A percentile compares a stretch with the other conserved stretches of the same genome.
phyloP scores from a whole-genome alignment of 371 early-diverging fungal genomes.

The Syncephalastrum sp. region DNA sequence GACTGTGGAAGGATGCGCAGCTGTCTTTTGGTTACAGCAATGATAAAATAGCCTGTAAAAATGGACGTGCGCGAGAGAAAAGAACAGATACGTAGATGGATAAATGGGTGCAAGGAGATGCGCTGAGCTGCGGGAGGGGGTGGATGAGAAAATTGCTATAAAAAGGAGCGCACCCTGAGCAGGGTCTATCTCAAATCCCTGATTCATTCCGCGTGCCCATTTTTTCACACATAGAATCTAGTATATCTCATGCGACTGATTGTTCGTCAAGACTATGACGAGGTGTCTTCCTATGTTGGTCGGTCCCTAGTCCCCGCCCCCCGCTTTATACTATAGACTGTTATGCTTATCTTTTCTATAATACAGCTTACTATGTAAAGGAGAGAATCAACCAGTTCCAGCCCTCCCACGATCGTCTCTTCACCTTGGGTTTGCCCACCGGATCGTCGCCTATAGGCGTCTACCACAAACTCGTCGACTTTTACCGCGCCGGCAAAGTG shows the following conservation, averaged over 20 bases:
- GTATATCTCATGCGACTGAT: conserved; percentile 3
- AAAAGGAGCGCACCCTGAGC: too few relatives aligned
- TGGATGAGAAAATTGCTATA: too few relatives aligned
- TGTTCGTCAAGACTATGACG: conserved; percentile 5
- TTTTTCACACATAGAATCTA: too few relatives aligned
- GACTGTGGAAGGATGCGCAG: too few relatives aligned
- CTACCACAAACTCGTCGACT: conserved; percentile 50
- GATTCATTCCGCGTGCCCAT: too few relatives aligned
- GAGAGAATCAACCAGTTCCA: conserved; percentile 62
- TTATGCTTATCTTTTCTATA: not conserved
- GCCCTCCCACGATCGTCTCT: conserved; percentile 71
- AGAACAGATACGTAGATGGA: too few relatives aligned
- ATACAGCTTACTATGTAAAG: not conserved
- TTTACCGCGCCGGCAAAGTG: conserved; percentile 47
- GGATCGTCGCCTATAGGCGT: conserved; percentile 35
- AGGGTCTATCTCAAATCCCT: not conserved
- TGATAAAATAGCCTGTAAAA: too few relatives aligned
- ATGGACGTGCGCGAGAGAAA: too few relatives aligned
- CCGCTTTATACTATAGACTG: conserved; percentile 13
- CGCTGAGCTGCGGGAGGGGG: too few relatives aligned
- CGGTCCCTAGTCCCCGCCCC: not conserved
- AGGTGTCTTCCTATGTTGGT: conserved; percentile 3
- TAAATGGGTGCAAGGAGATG: too few relatives aligned
- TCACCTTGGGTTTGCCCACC: conserved; percentile 80
- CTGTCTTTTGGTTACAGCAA: too few relatives aligned